Evolutionary conservation across 495 filamentous ascomycete genomes (phyloP).

Genomic region (Tuber aestivum): DNA sequence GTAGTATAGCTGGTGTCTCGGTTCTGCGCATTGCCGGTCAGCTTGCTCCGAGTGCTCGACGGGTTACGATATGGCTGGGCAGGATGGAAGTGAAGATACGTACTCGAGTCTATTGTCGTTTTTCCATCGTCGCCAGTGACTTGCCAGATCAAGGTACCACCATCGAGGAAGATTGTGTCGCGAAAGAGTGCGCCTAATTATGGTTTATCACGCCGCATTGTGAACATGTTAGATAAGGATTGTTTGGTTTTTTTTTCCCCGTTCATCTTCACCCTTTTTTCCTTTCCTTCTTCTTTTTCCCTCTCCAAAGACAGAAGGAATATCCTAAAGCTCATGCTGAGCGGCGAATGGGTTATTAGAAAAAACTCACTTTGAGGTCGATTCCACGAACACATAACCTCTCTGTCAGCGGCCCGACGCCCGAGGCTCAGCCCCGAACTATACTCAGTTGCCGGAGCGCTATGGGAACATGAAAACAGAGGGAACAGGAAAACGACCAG

Average conservation of each 20-base stretch:
- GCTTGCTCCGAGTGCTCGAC: not conserved
- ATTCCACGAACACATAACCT: conserved; percentile 23
- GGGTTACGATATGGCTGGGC: not conserved
- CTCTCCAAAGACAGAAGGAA: not conserved
- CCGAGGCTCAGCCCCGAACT: conserved; percentile 5
- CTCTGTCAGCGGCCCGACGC: conserved; percentile 1
- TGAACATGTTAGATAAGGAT: conserved; percentile 1
- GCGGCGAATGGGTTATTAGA: not conserved
- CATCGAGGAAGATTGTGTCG: conserved; percentile 65
- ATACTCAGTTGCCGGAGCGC: conserved; percentile 10
- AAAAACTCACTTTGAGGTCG: conserved; percentile 30
- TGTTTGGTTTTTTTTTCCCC: too few relatives aligned
- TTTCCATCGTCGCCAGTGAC: conserved; percentile 17
- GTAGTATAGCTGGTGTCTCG: conserved; percentile 49
- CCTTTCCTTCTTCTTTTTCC: not conserved
- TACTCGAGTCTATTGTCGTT: not conserved
- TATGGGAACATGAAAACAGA: conserved; percentile 17
- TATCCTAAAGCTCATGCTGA: not conserved
- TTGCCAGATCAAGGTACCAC: conserved; percentile 46
- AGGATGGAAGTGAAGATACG: conserved; percentile 10
- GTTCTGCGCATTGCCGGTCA: conserved; percentile 44
- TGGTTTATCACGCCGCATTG: not conserved
- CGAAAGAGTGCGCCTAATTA: conserved; percentile 55
- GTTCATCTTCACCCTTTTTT: too few relatives aligned
- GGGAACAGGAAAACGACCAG: conserved; percentile 17